Base-by-base conservation (phyloP, 2,329 filamentous ascomycete genomes). In the Microcera coccophila region DNA sequence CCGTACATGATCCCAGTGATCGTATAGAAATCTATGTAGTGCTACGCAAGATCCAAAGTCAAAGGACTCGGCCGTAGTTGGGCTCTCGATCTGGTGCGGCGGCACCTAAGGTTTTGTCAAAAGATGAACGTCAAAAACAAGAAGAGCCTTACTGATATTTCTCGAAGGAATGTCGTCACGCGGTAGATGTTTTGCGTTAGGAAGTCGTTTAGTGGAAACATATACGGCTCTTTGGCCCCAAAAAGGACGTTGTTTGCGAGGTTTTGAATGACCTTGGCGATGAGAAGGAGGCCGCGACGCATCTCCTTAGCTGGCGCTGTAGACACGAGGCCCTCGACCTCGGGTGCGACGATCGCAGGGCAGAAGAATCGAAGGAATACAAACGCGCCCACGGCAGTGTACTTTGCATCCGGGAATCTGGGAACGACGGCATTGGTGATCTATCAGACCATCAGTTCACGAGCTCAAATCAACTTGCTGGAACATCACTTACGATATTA, bases 341-440 rank as follows among this genome's bases (percentile, higher is more conserved):
- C 82, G 0, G 82, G 82, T 1, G 83, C 81, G 14, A 86, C 82
- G 41, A 86, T 86, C 19, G 82, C 82, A 7, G 82, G 83, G 50
- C 82, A 86, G 58, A 86, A 86, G 66, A 86, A 86, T 8, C 82
- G 76, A 18, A 86, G 70, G 56, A 86, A 86, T 44, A 86, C 79
- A 55, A 86, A 86, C 1, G 82, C 81, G 1, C 82, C 82, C 12
- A 86, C 82, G 3, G 82, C 82, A 0, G 82, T 86, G 57, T 85
- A 86, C 61, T 85, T 86, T 5, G 82, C 81, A 45, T 85, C 82
- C 0, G 78, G 79, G 53, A 85, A 86, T 22, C 78, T 73, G 20
- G 71, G 71, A 56, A 80, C 74, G 2, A 85, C 82, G n/a, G 79
- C 74, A 14, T 74, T 68, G 11, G 78, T 81, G 50, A 85, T 85